Evolutionary conservation across 2,329 filamentous ascomycete species (phyloP).

Genomic region (Juglanconis oblonga): DNA sequence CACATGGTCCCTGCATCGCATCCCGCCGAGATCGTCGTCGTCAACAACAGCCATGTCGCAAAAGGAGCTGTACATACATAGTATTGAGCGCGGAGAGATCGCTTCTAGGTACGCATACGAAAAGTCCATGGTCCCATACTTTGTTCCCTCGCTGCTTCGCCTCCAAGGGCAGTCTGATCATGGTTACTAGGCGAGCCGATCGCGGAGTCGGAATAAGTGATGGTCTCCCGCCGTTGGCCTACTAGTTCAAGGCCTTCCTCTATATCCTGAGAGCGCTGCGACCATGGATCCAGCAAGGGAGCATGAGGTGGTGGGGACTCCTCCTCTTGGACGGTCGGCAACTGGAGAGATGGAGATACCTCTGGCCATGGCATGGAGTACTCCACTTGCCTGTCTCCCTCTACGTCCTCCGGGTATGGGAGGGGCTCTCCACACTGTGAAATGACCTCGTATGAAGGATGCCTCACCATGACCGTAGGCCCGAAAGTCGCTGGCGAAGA

Average conservation of each 20-base stretch:
- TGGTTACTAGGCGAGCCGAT: background rate
- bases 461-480: background rate
- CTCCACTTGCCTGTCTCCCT: background rate
- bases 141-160: slow-evolving; percentile 37
- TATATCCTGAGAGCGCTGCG: background rate
- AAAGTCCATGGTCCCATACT: too few species aligned
- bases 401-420: background rate
- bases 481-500: background rate
- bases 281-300: background rate
- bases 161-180: slow-evolving; percentile 28
- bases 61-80: too few species aligned
- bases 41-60: background rate
- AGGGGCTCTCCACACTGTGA: background rate
- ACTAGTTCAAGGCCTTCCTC: background rate
- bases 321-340: background rate
- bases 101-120: too few species aligned
- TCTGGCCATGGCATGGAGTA: slow-evolving; percentile 3
- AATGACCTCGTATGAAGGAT: background rate
- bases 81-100: too few species aligned
- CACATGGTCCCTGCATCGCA: background rate
- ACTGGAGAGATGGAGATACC: background rate
- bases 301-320: background rate
- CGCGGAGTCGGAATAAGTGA: background rate
- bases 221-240: background rate
- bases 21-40: background rate